phyloP scores from a whole-genome alignment of 202 grass and related monocot species.

The Digitaria exilis region DNA sequence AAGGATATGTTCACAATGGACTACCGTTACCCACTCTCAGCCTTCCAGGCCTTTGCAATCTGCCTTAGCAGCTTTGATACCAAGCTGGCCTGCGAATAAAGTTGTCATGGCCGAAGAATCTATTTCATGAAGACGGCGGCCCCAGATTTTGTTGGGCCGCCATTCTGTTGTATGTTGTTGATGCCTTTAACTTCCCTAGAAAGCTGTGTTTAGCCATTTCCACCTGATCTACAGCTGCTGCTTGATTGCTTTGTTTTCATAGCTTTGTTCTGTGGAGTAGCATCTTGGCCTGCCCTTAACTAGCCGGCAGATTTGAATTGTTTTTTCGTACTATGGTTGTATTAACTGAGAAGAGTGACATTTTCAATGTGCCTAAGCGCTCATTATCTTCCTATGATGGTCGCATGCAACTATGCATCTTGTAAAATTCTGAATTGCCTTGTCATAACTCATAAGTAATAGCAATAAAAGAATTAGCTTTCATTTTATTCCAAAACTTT shows the following conservation, averaged over 20 bases:
- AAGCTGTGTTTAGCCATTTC: conserved; percentile 36
- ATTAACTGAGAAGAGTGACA: conserved; percentile 31
- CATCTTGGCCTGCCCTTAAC: conserved; percentile 37
- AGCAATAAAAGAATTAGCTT: conserved; percentile 12
- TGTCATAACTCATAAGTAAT: conserved; percentile 2
- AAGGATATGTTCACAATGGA: conserved; percentile 99
- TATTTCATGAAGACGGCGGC: conserved; percentile 18
- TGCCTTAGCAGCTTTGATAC: conserved; percentile 98
- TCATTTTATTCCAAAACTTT: neutral
- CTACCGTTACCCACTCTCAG: conserved; percentile 84
- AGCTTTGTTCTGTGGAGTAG: conserved; percentile 39
- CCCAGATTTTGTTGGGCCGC: conserved; percentile 40
- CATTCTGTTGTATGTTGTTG: conserved; percentile 48
- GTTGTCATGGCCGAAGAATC: neutral
- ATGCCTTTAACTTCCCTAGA: conserved; percentile 52
- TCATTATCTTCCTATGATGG: neutral
- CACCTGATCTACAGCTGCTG: conserved; percentile 46
- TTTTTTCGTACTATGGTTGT: conserved; percentile 25
- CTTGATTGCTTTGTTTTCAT: conserved; percentile 15
- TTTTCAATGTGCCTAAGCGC: neutral
- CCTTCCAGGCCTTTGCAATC: conserved; percentile 94
- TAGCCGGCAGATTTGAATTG: conserved; percentile 38
- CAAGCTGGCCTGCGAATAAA: conserved; percentile 97
- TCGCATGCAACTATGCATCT: neutral
- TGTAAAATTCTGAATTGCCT: neutral